phyloP scores from a whole-genome alignment of 257 asterid genomes.

The Solanum boliviense region DNA sequence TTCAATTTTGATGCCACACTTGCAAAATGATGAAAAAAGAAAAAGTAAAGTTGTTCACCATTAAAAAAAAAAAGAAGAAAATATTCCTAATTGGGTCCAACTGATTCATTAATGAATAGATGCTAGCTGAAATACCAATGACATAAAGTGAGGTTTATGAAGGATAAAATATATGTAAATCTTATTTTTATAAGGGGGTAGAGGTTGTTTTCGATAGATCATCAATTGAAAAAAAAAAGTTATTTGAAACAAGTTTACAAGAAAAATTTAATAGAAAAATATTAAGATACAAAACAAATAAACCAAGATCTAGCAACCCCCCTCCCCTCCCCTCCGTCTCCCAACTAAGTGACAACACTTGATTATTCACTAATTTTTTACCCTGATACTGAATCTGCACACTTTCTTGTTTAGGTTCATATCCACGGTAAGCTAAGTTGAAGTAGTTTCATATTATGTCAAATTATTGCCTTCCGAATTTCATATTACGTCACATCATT shows the following conservation, averaged over 20 bases:
- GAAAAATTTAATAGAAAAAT: too few species aligned
- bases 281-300: too few species aligned
- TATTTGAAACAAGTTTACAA: too few species aligned
- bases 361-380: neutral
- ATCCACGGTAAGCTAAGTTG: neutral
- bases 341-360: neutral
- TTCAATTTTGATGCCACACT: neutral
- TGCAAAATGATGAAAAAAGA: neutral
- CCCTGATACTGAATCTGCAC: fast-evolving
- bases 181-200: too few species aligned
- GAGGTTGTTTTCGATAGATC: neutral
- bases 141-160: neutral
- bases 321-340: neutral
- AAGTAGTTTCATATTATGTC: neutral
- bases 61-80: neutral
- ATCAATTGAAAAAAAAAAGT: too few species aligned
- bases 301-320: too few species aligned
- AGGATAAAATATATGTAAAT: too few species aligned
- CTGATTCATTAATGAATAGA: neutral
- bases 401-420: neutral
- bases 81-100: neutral
- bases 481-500: neutral
- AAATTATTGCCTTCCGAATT: neutral
- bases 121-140: neutral
- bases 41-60: neutral